Base-by-base conservation (phyloP, 2,329 filamentous ascomycete genomes). In the Sarocladiaceae sp. region DNA sequence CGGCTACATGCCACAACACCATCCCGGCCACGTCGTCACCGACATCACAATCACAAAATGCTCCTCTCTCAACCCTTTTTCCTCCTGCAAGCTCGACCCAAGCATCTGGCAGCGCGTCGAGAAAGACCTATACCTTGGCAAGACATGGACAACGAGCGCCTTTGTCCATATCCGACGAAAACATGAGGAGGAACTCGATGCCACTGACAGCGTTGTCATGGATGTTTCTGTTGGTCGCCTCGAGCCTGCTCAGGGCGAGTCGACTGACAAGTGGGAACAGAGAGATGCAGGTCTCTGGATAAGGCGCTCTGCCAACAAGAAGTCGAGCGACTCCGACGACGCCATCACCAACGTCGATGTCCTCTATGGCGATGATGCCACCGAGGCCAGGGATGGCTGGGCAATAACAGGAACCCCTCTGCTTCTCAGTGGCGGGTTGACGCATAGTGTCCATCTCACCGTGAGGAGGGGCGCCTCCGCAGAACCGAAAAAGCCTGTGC, bases 321-420 rank as follows among this genome's bases (percentile, higher is more conserved):
- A 86, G 55, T 82, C 84, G 35, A 85, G 82, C 59, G 88, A 94
- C 58, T 85, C 82, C 3, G 79, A 81, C 47, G 74, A 77, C 31
- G 83, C 82, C 13, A 74, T 96, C 41, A 95, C 88, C 0, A 84
- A 82, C 3, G 72, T 95, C 5, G 90, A 96, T 58, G 80, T 95
- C 4, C 72, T 96, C 6, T 96, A 94, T 57, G 90, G 90, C 16
- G 81, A 90, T 16, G 90, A 96, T 59, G 91, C 90, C 9, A 87
- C 90, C 24, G 93, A 98, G 60, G 90, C 88, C 4, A 80, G 93
- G 46, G 78, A 82, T 2, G 86, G 86, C 23, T 98, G 94, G 93
- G 72, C 81, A 47, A 74, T 96, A 33, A 81, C 80, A 42, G 83
- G 86, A 47, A 85, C 79, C 6, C 79, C 85, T 9, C 64, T 97